Evolutionary conservation across 805 yeast genomes (phyloP).

Genomic region (Saccharomycopsis olivae): DNA sequence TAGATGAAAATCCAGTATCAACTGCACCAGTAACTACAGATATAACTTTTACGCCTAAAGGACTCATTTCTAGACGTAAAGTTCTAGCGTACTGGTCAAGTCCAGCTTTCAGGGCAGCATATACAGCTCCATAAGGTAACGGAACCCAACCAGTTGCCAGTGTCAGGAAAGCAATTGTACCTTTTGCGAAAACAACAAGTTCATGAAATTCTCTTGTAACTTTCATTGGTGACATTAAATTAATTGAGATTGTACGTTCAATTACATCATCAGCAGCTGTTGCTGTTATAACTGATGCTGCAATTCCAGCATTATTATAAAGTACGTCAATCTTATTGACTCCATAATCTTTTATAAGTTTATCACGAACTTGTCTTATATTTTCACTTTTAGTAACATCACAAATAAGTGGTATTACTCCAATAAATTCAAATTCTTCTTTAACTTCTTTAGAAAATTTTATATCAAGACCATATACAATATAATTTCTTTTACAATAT

Average conservation of each 20-base stretch:
- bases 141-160: conserved; percentile 55
- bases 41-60: conserved; percentile 61
- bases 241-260: conserved; percentile 46
- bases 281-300: conserved; percentile 59
- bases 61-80: conserved; percentile 55
- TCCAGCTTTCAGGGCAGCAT: conserved; percentile 64
- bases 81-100: conserved; percentile 59
- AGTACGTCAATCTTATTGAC: conserved; percentile 46
- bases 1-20: conserved; percentile 42
- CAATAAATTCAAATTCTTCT: conserved; percentile 37
- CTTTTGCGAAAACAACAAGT: conserved; percentile 51
- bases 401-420: conserved; percentile 35
- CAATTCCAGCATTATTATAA: conserved; percentile 72
- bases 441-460: conserved; percentile 53
- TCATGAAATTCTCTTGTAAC: conserved; percentile 47
- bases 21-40: conserved; percentile 72
- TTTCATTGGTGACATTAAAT: conserved; percentile 60
- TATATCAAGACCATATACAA: conserved; percentile 45
- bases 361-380: conserved; percentile 33
- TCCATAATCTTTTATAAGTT: conserved; percentile 30
- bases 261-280: conserved; percentile 50
- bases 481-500: conserved; percentile 40
- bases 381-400: conserved; percentile 49
- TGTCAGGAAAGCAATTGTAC: conserved; percentile 65
- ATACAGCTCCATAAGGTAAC: conserved; percentile 59